Evolutionary conservation across 768 basidiomycete species (phyloP).

Genomic region (Rhodotorula kratochvilovae): DNA sequence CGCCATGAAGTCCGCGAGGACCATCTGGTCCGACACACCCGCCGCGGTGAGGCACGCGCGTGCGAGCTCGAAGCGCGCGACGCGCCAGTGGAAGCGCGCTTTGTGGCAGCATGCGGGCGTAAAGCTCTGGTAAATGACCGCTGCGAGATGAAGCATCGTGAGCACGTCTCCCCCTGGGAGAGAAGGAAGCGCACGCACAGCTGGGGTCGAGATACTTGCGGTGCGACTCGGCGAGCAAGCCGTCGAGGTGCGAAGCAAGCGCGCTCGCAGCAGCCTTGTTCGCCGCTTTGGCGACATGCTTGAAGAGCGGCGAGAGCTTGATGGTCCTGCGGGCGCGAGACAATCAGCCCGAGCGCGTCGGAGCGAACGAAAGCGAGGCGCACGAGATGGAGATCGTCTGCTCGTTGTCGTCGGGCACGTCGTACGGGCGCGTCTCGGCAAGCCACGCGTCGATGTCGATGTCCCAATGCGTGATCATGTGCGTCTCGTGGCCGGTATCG

Average conservation of each 20-base stretch:
- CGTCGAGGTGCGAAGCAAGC: neutral
- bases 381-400: slow-evolving; percentile 22
- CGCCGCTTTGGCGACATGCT: neutral
- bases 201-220: slow-evolving; percentile 7
- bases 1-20: neutral
- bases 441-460: slow-evolving; percentile 1
- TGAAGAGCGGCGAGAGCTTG: slow-evolving; percentile 1
- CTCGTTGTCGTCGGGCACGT: slow-evolving; percentile 26
- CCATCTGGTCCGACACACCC: neutral
- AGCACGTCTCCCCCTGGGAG: neutral
- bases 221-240: neutral
- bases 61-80: slow-evolving; percentile 4
- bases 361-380: no score
- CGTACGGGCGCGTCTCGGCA: slow-evolving; percentile 19
- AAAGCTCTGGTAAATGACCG: neutral
- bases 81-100: neutral
- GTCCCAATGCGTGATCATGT: neutral
- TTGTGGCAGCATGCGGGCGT: neutral
- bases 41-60: slow-evolving; percentile 3
- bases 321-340: no score
- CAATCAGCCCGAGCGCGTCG: no score
- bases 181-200: neutral
- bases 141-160: no score
- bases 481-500: neutral
- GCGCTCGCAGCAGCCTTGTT: neutral